phyloP scores from a whole-genome alignment of 495 filamentous ascomycete species.

The Annulohypoxylon bovei region DNA sequence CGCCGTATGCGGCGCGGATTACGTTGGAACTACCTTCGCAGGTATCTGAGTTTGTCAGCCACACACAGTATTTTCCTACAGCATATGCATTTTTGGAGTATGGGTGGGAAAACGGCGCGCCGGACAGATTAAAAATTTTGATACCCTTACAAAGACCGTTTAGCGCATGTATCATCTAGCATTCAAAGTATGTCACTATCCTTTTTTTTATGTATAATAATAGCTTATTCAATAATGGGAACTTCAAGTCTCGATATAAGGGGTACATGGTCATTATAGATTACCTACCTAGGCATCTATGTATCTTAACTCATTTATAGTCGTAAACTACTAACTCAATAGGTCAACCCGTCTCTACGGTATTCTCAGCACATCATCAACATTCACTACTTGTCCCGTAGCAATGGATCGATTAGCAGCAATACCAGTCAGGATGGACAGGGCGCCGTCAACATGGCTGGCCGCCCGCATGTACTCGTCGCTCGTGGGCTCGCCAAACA shows the following conservation, averaged over 20 bases:
- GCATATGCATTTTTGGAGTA: constrained; percentile 13
- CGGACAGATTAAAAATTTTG: constrained; percentile 19
- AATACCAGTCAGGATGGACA: constrained; percentile 66
- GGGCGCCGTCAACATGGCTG: constrained; percentile 64
- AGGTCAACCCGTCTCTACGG: constrained; percentile 19
- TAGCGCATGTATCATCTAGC: neutral
- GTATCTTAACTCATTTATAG: constrained; percentile 4
- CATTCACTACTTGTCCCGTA: constrained; percentile 60
- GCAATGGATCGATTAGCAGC: constrained; percentile 66
- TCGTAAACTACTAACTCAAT: neutral
- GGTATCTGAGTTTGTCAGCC: constrained; percentile 38
- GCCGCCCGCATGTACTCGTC: constrained; percentile 57
- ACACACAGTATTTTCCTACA: constrained; percentile 3
- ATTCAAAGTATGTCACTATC: neutral
- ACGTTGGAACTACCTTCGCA: constrained; percentile 56
- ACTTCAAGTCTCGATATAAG: neutral
- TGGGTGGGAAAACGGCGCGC: constrained; percentile 9
- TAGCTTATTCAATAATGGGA: neutral
- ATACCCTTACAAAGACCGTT: constrained; percentile 29
- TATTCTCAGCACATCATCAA: constrained; percentile 55
- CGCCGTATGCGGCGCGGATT: constrained; percentile 57
- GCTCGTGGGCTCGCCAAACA: constrained; percentile 54
- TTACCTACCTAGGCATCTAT: neutral
- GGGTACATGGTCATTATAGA: too few species aligned
- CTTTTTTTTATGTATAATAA: constrained; percentile 8